These are phyloP conservation scores for Phytopythium oedochilum DNA, from an alignment of 352 stramenopile genomes.

Conservation along the genomic window DNA sequence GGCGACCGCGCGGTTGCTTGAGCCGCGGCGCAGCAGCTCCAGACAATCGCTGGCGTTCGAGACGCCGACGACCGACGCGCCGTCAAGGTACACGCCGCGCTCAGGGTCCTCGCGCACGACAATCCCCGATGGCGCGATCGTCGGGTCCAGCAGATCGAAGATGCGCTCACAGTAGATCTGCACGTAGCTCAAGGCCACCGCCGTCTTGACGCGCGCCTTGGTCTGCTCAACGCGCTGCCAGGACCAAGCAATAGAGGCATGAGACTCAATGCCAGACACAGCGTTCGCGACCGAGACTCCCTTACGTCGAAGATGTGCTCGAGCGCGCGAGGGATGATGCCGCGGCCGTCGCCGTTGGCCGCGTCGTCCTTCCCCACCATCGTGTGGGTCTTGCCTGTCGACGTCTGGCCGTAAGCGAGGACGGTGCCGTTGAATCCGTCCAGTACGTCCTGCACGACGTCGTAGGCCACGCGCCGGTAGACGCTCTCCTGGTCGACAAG, in stretches of 20 bases:
- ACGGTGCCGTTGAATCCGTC: constrained; percentile 66
- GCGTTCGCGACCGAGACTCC: too few relatives aligned
- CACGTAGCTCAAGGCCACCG: constrained; percentile 59
- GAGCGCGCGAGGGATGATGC: constrained; percentile 57
- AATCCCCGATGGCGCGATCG: constrained; percentile 34
- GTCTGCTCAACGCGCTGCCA: constrained; percentile 18
- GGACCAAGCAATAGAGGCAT: too few relatives aligned
- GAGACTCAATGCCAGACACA: too few relatives aligned
- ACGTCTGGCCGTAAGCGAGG: constrained; percentile 63
- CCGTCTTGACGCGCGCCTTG: constrained; percentile 28
- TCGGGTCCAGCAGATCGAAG: constrained; percentile 56
- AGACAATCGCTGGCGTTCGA: constrained; percentile 44
- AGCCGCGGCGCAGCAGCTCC: constrained; percentile 35
- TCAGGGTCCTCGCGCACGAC: constrained; percentile 58
- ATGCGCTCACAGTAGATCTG: constrained; percentile 84
- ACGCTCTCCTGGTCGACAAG: constrained; percentile 34
- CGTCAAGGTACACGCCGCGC: constrained; percentile 61
- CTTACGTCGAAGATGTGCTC: constrained; percentile 50
- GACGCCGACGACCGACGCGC: constrained; percentile 35
- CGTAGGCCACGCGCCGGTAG: constrained; percentile 42
- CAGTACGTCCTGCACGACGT: constrained; percentile 59
- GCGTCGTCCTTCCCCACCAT: constrained; percentile 51
- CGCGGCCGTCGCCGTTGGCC: constrained; percentile 26
- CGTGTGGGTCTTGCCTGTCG: constrained; percentile 65
- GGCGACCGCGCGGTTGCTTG: constrained; percentile 69